Base-by-base conservation (phyloP, 139 green algal genomes). In the Ostreobium quekettii region DNA sequence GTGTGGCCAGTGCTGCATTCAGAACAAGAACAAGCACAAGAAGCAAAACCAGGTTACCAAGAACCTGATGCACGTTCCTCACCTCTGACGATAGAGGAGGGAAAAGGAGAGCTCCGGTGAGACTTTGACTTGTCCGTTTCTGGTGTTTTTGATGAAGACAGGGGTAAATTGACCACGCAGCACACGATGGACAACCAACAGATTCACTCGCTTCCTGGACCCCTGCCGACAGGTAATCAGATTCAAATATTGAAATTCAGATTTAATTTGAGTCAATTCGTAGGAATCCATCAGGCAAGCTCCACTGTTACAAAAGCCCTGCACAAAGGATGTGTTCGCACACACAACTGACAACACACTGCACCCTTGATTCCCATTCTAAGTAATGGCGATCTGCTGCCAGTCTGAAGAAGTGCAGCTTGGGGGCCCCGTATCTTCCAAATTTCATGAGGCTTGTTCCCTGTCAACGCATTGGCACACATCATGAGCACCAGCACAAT, bases 321-420 rank as follows among this genome's bases (percentile, higher is more conserved):
- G 19, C 11, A 53, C 11, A 53, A 53, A 11, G n/a, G n/a, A n/a
- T n/a, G n/a, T n/a, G n/a, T n/a, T n/a, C n/a, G n/a, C n/a, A n/a
- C n/a, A n/a, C n/a, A n/a, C n/a, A n/a, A n/a, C n/a, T n/a, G n/a
- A n/a, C n/a, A n/a, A n/a, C n/a, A n/a, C n/a, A n/a, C n/a, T 19
- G 19, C 7, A 62, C 53, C 47, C 32, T 66, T 11, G 59, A 66
- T 42, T 66, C 59, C 59, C 59, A 66, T 19, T n/a, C 24, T 22
- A 66, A 35, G 7, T 31, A 38, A n/a, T 42, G 11, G 29, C 47
- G 26, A 19, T 8, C 32, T 11, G 46, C 59, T 32, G 59, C 46
- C n/a, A 66, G 59, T 47, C 59, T 39, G 59, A 66, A 66, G 30
- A 66, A 66, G 32, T 66, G 59, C 7, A 66, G 11, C 7, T 66